Base-by-base conservation (phyloP, 441 rosid species). In the Corymbia calophylla region DNA sequence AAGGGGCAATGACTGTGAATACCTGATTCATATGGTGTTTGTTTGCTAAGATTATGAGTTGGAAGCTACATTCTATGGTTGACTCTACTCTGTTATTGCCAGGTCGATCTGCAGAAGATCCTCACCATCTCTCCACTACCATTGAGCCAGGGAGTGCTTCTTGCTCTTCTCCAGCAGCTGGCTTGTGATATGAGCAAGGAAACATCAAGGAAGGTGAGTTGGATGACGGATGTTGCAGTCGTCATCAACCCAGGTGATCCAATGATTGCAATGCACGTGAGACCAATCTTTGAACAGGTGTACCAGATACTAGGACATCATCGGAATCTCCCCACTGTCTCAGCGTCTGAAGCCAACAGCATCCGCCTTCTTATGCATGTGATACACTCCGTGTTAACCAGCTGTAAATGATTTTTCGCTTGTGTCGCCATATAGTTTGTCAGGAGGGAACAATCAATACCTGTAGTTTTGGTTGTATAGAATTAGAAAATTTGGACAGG, bases 221-320 rank as follows among this genome's bases (percentile, higher is more conserved):
- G 98, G 98, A 95, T 96, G 97, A 95, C 95, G 31, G 97, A 95
- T 47, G 97, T 94, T 87, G 95, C 96, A 29, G 93, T 93, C 54
- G 96, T 93, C 70, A 94, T 96, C 92, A 95, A 91, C 93, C 96
- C 97, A 0, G 87, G 90, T n/a, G 97, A 96, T 89, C 95, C 94
- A 18, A 92, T 92, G 93, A 95, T 96, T 25, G 92, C 94, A 39
- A 49, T 94, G 92, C 97, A 96, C 9, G 95, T 94, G 70, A 89
- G 93, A 68, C 97, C 97, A 14, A 95, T 96, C 91, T 95, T 94
- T 88, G 94, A 95, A 81, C 98, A 95, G 93, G 97, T 95, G 2
- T 93, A 91, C 91, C 96, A 95, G 92, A 93, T 94, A 87, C 89
- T 95, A 89, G 92, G 89, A 49, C 96, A 95, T 91, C 96, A 93